Percentiles rank a stretch among this genome's conserved stretches.
Evolutionary conservation across 768 basidiomycete genomes (phyloP).

Genomic region (Candolleomyces aberdarensis): DNA sequence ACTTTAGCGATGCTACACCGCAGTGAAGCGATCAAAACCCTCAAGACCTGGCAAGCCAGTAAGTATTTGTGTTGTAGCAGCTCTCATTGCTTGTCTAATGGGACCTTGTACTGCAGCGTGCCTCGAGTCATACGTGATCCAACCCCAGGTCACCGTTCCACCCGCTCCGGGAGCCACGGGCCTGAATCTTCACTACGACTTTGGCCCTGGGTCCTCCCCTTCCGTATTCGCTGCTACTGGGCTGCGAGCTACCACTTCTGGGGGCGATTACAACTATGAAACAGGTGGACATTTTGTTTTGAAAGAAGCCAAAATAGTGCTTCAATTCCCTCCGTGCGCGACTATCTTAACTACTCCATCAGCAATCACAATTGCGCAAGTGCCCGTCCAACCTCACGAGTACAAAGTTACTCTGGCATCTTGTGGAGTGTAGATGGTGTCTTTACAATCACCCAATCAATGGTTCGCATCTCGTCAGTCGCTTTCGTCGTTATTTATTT

Average conservation of each 20-base stretch:
- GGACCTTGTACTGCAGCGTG: neutral
- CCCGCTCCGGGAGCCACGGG: neutral
- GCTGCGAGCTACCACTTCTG: neutral
- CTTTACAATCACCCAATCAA: no score
- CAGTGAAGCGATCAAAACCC: no score
- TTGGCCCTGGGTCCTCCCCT: neutral
- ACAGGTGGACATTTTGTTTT: neutral
- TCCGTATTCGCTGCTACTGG: neutral
- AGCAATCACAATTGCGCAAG: neutral
- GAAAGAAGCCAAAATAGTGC: neutral
- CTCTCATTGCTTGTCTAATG: no score
- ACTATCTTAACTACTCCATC: neutral
- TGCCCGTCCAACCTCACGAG: neutral
- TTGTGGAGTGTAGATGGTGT: neutral
- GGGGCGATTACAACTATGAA: neutral
- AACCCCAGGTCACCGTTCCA: neutral
- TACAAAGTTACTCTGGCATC: neutral
- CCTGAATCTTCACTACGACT: neutral
- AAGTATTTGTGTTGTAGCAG: no score
- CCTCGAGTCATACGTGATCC: neutral
- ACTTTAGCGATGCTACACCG: no score
- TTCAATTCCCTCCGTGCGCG: neutral
- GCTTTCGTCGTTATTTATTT: no score
- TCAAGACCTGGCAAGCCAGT: no score
- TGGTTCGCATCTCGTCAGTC: no score